Evolutionary conservation across 75 land plant species (phyloP), one percentile per base, ranked within the genome.

Genomic region (Isoetes taiwanensis): DNA sequence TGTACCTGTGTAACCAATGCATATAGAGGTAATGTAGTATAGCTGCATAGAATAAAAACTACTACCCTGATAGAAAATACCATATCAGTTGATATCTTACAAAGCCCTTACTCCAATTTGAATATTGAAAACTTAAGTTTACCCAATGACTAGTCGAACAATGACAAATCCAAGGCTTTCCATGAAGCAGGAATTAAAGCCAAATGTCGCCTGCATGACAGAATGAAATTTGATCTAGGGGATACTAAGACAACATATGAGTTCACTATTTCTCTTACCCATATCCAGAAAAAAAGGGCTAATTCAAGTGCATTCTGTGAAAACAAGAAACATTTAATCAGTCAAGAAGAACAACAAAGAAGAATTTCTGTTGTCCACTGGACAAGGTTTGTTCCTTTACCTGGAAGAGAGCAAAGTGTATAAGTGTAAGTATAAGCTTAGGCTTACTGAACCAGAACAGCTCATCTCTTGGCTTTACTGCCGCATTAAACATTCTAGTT

Each of bases 1-100:
- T n/a, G n/a, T 31, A 85, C 90, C 81, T 78, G 90, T 3, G 90
- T 61, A 19, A 85, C 86, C 16, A 85, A 57, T 11, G 78, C 81
- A 65, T 85, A 85, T 3, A 82, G 57, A 19, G 90, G 90, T 30
- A 85, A 58, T 16, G 90, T 85, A 58, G 72, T 74, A 70, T 76
- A 85, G 65, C 86, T 81, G 70, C 90, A 85, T 23, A 85, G 70
- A 5, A 78, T 54, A 46, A 76, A 77, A 21, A 78, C 60, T 40
- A 82, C 43, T 11, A 78, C 67, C 23, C 90, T 84, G 73, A 20
- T 16, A 31, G 3, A n/a, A 23, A 0, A 25, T 54, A 54, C 24
- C 0, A 6, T n/a, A 24, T 25, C 29, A 32, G 35, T 34, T 6
- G 30, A n/a, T n/a, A n/a, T n/a, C n/a, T 37, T 37, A 37, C 6